phyloP scores from a whole-genome alignment of 495 filamentous ascomycete genomes.

The Diplogelasinospora grovesii region DNA sequence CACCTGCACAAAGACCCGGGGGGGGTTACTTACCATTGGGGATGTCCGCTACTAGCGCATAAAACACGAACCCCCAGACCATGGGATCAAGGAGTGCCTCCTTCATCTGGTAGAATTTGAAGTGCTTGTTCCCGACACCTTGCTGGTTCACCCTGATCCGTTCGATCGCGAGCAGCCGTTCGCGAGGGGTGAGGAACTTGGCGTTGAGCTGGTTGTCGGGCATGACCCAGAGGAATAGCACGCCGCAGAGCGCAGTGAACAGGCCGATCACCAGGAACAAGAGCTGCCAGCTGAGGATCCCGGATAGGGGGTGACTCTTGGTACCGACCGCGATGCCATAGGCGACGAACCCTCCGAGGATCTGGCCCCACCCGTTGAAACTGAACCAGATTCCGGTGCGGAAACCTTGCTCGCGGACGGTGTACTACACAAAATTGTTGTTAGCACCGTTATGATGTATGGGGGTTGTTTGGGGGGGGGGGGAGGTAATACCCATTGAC shows the following conservation, averaged over 20 bases:
- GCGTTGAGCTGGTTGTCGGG: conserved; percentile 50
- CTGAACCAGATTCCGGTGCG: conserved; percentile 61
- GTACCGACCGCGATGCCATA: conserved; percentile 59
- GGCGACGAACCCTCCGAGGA: conserved; percentile 54
- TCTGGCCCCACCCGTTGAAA: conserved; percentile 56
- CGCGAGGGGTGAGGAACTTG: conserved; percentile 39
- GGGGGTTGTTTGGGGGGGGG: no score
- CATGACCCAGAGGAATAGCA: conserved; percentile 37
- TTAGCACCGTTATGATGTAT: no score
- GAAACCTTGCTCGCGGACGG: conserved; percentile 52
- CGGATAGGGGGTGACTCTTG: conserved; percentile 38
- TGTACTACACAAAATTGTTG: no score
- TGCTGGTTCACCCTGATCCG: conserved; percentile 35
- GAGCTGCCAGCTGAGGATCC: conserved; percentile 58
- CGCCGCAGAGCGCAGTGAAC: conserved; percentile 46
- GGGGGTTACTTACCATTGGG: no score
- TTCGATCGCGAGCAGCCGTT: conserved; percentile 40
- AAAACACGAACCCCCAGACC: no score
- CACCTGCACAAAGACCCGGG: no score
- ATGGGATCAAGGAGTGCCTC: no score
- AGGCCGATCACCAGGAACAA: conserved; percentile 55
- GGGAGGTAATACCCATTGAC: no score
- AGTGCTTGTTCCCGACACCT: conserved; percentile 48
- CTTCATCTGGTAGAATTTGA: conserved; percentile 23
- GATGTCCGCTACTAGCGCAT: no score